Conservation (phyloP, 371 early-diverging fungal genomes). For the Mortierella sp. region DNA sequence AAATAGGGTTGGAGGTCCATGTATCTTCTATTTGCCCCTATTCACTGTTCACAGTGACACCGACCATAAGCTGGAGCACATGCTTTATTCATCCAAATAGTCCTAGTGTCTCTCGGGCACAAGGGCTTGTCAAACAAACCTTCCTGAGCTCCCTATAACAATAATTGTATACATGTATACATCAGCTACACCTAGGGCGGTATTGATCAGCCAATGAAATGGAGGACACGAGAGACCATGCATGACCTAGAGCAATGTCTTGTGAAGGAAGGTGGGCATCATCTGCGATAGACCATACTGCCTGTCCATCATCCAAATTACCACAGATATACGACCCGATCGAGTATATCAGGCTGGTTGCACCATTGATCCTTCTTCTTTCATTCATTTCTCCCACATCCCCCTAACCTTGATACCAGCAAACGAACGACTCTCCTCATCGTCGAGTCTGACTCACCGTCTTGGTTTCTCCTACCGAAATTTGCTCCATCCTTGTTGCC, state of each 20-base stretch:
- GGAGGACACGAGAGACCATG: slow-evolving; percentile 1
- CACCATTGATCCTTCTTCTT: neutral
- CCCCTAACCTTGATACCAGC: neutral
- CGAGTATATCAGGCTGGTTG: too few species aligned
- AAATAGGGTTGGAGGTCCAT: neutral
- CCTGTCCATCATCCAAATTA: neutral
- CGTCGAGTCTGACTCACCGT: neutral
- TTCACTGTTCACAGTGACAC: neutral
- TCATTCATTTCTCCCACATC: neutral
- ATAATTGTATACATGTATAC: neutral
- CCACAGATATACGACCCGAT: too few species aligned
- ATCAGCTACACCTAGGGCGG: too few species aligned
- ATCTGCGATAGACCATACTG: neutral
- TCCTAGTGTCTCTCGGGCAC: too few species aligned
- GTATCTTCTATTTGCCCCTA: slow-evolving; percentile 2
- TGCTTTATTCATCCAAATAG: neutral
- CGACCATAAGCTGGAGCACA: neutral
- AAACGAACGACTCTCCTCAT: neutral
- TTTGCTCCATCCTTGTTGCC: neutral
- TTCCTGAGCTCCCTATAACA: neutral
- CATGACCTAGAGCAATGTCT: neutral
- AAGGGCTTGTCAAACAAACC: neutral
- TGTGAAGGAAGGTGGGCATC: neutral
- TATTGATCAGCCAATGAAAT: slow-evolving; percentile 1
- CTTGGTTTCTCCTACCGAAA: neutral